phyloP scores from a whole-genome alignment of 2,329 filamentous ascomycete species.

The Blastomyces parvus region DNA sequence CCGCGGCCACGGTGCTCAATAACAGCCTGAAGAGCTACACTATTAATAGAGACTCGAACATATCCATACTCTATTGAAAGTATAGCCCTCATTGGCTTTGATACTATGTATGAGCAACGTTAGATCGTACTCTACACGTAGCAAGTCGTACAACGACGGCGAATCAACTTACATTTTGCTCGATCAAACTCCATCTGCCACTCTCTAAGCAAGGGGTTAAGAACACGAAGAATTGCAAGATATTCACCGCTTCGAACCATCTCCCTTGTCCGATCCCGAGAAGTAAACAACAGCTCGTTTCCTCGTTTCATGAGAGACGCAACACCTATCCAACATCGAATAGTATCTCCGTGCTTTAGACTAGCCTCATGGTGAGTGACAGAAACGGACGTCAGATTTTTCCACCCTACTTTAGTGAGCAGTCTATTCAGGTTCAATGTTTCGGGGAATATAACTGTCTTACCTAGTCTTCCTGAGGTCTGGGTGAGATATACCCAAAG shows the following conservation, averaged over 20 bases:
- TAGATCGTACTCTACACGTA: neutral
- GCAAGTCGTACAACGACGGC: neutral
- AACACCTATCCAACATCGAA: slow-evolving; percentile 64
- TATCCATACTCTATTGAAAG: slow-evolving; percentile 47
- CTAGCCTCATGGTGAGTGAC: slow-evolving; percentile 16
- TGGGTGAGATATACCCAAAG: slow-evolving; percentile 44
- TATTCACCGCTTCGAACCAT: slow-evolving; percentile 75
- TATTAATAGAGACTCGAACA: slow-evolving; percentile 36
- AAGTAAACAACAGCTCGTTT: slow-evolving; percentile 73
- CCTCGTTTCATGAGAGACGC: slow-evolving; percentile 77
- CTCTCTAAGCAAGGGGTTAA: slow-evolving; percentile 61
- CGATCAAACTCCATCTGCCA: slow-evolving; percentile 53
- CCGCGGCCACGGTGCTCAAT: slow-evolving; percentile 32
- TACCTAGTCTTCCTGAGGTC: slow-evolving; percentile 43
- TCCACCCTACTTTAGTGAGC: slow-evolving; percentile 15
- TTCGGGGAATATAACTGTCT: slow-evolving; percentile 34
- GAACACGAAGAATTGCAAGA: slow-evolving; percentile 62
- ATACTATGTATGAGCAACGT: slow-evolving; percentile 47
- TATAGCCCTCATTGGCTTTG: slow-evolving; percentile 38
- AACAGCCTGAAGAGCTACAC: slow-evolving; percentile 48
- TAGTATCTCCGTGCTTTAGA: slow-evolving; percentile 27
- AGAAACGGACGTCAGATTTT: slow-evolving; percentile 18
- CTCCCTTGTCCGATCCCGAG: slow-evolving; percentile 67
- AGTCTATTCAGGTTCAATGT: slow-evolving; percentile 27
- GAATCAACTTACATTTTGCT: slow-evolving; percentile 26